These are phyloP conservation scores for Candida peoriensis DNA, from an alignment of 805 yeast genomes.

Conservation along the genomic window DNA sequence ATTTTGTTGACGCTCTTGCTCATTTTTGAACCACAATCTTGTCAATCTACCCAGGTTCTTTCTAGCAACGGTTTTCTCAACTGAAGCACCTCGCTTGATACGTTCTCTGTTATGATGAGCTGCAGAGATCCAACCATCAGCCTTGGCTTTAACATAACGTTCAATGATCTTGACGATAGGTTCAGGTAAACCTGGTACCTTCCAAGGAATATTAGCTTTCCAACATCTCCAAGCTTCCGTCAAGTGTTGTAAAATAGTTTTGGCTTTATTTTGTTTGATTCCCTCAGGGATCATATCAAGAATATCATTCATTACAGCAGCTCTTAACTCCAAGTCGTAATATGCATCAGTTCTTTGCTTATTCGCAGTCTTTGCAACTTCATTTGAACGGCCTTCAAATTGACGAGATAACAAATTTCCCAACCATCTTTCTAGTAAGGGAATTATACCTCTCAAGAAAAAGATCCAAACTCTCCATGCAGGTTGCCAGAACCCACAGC, in stretches of 20 bases:
- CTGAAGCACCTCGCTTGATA: constrained; percentile 82
- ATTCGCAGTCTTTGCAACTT: constrained; percentile 88
- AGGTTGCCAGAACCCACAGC: constrained; percentile 99
- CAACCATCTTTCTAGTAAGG: constrained; percentile 90
- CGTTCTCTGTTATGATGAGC: constrained; percentile 92
- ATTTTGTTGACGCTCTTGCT: constrained; percentile 80
- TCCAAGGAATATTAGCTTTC: constrained; percentile 99
- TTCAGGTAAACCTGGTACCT: constrained; percentile 91
- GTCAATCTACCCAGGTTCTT: constrained; percentile 91
- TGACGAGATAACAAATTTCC: constrained; percentile 89
- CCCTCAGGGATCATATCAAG: constrained; percentile 97
- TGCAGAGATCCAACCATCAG: constrained; percentile 93
- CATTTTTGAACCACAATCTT: constrained; percentile 86
- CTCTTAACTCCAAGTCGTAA: constrained; percentile 87
- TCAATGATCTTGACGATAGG: constrained; percentile 85
- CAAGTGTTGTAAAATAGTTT: constrained; percentile 84
- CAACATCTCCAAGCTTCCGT: constrained; percentile 99
- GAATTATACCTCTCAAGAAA: constrained; percentile 87
- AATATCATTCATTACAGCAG: constrained; percentile 93
- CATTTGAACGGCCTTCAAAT: constrained; percentile 93
- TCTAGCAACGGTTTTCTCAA: constrained; percentile 90
- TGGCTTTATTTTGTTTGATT: constrained; percentile 78
- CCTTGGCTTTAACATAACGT: constrained; percentile 88
- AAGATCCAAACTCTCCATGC: constrained; percentile 97
- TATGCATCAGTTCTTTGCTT: constrained; percentile 95